Percentiles rank a stretch among this genome's conserved stretches.
phyloP scores from a whole-genome alignment of 768 basidiomycete genomes.

The Thelephora ganbajun region DNA sequence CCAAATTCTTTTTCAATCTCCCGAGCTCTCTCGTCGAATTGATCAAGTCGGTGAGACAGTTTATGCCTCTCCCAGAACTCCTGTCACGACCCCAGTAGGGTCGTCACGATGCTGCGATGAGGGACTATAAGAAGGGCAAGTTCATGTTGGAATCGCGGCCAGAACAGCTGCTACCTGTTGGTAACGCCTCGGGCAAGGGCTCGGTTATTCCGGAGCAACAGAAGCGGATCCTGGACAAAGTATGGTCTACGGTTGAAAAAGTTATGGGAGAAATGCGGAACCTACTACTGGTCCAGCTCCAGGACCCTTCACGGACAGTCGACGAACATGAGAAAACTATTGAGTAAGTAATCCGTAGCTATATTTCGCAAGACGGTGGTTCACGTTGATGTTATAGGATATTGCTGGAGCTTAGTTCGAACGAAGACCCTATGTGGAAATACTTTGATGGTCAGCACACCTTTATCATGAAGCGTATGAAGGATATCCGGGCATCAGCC shows the following conservation, averaged over 20 bases:
- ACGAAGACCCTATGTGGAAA: conserved; percentile 89
- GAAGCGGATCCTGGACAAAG: conserved; percentile 86
- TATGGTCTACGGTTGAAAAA: conserved; percentile 90
- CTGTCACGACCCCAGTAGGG: conserved; percentile 37
- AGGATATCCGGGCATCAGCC: conserved; percentile 39
- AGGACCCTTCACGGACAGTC: conserved; percentile 63
- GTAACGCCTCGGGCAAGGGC: conserved; percentile 36
- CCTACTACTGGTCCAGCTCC: conserved; percentile 61
- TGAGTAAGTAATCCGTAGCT: conserved; percentile 42
- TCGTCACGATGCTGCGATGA: conserved; percentile 83
- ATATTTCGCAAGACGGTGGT: not conserved
- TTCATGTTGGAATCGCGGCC: conserved; percentile 83
- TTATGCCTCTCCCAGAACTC: not conserved
- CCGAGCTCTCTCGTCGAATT: conserved; percentile 81
- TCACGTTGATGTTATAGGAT: conserved; percentile 37
- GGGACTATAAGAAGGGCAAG: conserved; percentile 96
- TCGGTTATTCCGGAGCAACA: conserved; percentile 48
- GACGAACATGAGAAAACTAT: conserved; percentile 97
- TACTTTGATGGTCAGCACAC: conserved; percentile 92
- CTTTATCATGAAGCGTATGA: conserved; percentile 71
- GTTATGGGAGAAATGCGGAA: conserved; percentile 87
- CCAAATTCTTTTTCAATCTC: conserved; percentile 98
- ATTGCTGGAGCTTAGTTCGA: conserved; percentile 69
- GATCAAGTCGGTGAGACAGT: conserved; percentile 63
- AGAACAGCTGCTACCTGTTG: conserved; percentile 65